phyloP scores from a whole-genome alignment of 495 filamentous ascomycete species.

The Penicillium fimorum region DNA sequence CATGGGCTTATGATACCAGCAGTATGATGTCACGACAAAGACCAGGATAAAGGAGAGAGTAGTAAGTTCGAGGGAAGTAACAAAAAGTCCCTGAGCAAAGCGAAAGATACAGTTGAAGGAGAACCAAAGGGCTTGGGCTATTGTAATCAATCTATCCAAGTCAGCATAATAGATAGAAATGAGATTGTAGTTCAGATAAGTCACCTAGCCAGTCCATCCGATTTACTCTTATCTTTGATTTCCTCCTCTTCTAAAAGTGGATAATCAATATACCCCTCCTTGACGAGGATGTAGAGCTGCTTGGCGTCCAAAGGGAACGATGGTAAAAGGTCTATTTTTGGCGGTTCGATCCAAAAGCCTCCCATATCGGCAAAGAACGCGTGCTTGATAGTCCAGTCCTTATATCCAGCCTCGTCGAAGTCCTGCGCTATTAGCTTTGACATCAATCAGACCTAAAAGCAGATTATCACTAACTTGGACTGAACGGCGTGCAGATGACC shows the following conservation, averaged over 20 bases:
- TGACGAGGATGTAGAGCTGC: conserved; percentile 6
- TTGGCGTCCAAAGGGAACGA: conserved; percentile 14
- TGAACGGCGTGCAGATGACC: too few relatives aligned
- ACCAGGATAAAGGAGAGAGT: conserved; percentile 41
- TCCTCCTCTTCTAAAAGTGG: conserved; percentile 27
- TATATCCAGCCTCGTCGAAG: conserved; percentile 17
- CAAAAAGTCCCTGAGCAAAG: conserved; percentile 6
- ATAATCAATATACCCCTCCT: conserved; percentile 13
- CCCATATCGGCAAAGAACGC: conserved; percentile 44
- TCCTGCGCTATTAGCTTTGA: conserved; percentile 1
- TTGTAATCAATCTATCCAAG: neutral
- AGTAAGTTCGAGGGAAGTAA: conserved; percentile 34
- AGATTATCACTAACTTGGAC: neutral
- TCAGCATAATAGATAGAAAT: neutral
- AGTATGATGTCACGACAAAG: conserved; percentile 36
- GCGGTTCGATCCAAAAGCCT: conserved; percentile 31
- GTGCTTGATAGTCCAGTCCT: conserved; percentile 37
- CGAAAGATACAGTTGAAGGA: conserved; percentile 27
- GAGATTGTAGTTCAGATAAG: neutral
- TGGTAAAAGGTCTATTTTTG: conserved; percentile 6
- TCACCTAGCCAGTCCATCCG: conserved; percentile 29
- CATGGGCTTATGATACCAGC: conserved; percentile 46
- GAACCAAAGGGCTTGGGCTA: conserved; percentile 35
- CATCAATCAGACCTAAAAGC: too few relatives aligned
- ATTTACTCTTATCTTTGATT: conserved; percentile 44